A percentile compares a stretch with the other conserved stretches of the same genome.
phyloP scores from a whole-genome alignment of 371 early-diverging fungal genomes.

The Actinomortierella ambigua region DNA sequence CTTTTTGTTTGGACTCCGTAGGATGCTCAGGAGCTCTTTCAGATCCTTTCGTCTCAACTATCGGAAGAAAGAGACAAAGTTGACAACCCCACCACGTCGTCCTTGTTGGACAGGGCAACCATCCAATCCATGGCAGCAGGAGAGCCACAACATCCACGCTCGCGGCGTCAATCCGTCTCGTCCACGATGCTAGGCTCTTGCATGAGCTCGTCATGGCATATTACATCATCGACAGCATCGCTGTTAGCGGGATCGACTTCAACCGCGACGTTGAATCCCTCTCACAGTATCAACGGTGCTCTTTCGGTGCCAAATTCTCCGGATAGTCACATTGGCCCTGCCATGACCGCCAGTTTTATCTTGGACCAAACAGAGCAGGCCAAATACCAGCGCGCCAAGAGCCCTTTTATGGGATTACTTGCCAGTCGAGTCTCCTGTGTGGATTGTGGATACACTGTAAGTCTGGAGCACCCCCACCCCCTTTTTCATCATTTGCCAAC shows the following conservation, averaged over 20 bases:
- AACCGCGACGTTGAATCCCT: too few relatives aligned
- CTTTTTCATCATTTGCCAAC: too few relatives aligned
- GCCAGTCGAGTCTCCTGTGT: conserved; percentile 69
- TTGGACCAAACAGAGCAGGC: conserved; percentile 27
- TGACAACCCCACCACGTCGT: conserved; percentile 41
- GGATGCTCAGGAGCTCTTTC: conserved; percentile 42
- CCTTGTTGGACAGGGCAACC: conserved; percentile 25
- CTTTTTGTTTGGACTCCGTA: background rate
- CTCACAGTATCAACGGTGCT: too few relatives aligned
- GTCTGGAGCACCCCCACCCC: conserved; percentile 1
- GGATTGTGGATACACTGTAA: conserved; percentile 70
- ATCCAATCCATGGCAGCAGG: too few relatives aligned
- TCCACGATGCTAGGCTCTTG: too few relatives aligned
- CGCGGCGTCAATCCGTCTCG: too few relatives aligned
- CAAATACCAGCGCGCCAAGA: conserved; percentile 25
- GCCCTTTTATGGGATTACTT: conserved; percentile 65
- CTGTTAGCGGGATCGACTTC: too few relatives aligned
- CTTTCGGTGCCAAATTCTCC: too few relatives aligned
- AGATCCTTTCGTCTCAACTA: conserved; percentile 46
- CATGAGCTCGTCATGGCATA: too few relatives aligned
- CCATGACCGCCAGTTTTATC: conserved; percentile 17
- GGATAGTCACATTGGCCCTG: too few relatives aligned
- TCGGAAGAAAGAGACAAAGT: conserved; percentile 44
- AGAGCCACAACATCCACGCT: too few relatives aligned
- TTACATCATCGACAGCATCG: too few relatives aligned